Percentiles rank a stretch among this genome's conserved stretches.
These are phyloP conservation scores for Sporothrix mexicana DNA, from an alignment of 2,329 filamentous ascomycete genomes.

Conservation along the genomic window DNA sequence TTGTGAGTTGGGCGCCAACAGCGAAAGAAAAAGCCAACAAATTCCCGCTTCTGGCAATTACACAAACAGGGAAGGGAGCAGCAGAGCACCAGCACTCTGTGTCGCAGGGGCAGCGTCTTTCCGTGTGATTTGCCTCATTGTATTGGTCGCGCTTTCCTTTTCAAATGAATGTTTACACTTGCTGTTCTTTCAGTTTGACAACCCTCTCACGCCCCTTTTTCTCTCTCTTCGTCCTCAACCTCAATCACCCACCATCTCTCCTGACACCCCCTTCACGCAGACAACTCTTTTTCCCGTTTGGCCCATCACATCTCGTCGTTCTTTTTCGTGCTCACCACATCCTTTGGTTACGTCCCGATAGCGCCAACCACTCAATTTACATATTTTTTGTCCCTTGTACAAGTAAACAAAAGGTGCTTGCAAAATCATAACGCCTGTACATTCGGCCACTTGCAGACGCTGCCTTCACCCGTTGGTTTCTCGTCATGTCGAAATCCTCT, in stretches of 20 bases:
- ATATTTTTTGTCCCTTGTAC: background rate
- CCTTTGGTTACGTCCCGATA: background rate
- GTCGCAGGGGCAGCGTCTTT: constrained; percentile 26
- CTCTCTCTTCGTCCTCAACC: background rate
- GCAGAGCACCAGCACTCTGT: background rate
- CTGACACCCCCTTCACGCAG: background rate
- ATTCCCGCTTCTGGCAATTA: constrained; percentile 23
- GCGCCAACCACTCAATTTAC: constrained; percentile 20
- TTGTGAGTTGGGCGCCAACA: constrained; percentile 19
- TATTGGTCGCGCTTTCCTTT: constrained; percentile 19
- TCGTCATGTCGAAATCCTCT: background rate
- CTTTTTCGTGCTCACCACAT: background rate
- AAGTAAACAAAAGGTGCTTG: background rate
- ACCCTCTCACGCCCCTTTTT: constrained; percentile 1
- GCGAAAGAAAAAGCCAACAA: background rate
- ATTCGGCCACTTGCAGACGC: background rate
- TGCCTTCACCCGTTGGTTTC: background rate
- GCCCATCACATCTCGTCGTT: constrained; percentile 8
- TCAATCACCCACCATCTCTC: background rate
- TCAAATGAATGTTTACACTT: constrained; percentile 21
- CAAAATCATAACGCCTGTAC: background rate
- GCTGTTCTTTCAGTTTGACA: background rate
- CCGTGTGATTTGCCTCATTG: background rate
- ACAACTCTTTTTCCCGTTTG: constrained; percentile 1
- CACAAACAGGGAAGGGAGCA: constrained; percentile 5